Evolutionary conservation across 805 yeast species (phyloP).

Genomic region (Suhomyces prunicola): DNA sequence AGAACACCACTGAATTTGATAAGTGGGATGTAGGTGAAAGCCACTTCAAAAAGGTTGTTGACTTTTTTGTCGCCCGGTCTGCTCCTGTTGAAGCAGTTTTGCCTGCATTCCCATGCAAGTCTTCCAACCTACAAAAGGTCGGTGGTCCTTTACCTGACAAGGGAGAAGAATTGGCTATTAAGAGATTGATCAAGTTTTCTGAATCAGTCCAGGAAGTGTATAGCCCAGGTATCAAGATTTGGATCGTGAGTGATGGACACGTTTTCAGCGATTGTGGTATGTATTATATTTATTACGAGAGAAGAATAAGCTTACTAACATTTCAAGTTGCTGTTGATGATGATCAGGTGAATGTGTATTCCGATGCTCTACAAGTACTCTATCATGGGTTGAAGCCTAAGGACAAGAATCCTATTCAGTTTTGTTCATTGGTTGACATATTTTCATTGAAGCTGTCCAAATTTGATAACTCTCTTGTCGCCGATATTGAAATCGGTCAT

Average conservation of each 20-base stretch:
- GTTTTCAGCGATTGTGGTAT: slow-evolving; percentile 56
- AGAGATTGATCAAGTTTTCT: slow-evolving; percentile 30
- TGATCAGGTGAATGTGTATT: slow-evolving; percentile 47
- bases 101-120: slow-evolving; percentile 66
- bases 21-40: slow-evolving; percentile 49
- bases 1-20: slow-evolving; percentile 46
- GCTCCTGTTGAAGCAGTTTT: slow-evolving; percentile 52
- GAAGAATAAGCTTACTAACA: slow-evolving; percentile 10
- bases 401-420: slow-evolving; percentile 24
- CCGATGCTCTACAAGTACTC: slow-evolving; percentile 41
- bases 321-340: slow-evolving; percentile 52
- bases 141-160: slow-evolving; percentile 49
- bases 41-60: slow-evolving; percentile 39
- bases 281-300: background rate
- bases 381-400: slow-evolving; percentile 35
- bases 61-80: slow-evolving; percentile 48
- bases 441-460: slow-evolving; percentile 21
- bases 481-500: slow-evolving; percentile 25
- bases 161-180: slow-evolving; percentile 42
- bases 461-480: slow-evolving; percentile 14
- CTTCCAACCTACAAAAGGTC: slow-evolving; percentile 55
- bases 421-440: slow-evolving; percentile 35
- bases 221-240: slow-evolving; percentile 53
- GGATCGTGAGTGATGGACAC: slow-evolving; percentile 63
- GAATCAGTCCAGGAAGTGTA: slow-evolving; percentile 33